A percentile compares a stretch with the other conserved stretches of the same genome.
phyloP scores from a whole-genome alignment of 768 basidiomycete species.

The Phylloporus scabripes region DNA sequence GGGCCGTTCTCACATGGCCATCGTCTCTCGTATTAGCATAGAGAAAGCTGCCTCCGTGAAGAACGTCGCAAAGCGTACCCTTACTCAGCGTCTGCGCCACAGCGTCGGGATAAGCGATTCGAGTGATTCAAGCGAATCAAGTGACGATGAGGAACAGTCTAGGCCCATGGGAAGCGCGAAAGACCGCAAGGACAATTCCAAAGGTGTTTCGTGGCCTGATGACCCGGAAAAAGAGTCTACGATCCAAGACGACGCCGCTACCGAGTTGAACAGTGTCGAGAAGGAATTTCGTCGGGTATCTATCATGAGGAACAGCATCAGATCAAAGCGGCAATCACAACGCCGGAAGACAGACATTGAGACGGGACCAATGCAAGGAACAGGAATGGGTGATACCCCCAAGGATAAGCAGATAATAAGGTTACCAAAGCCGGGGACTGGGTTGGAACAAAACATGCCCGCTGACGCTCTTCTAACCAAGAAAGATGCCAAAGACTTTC shows the following conservation, averaged over 20 bases:
- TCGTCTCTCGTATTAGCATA: slow-evolving; percentile 71
- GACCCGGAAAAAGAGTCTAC: slow-evolving; percentile 31
- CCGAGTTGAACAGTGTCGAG: slow-evolving; percentile 17
- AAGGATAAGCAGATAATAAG: slow-evolving; percentile 26
- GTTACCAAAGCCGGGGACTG: slow-evolving; percentile 33
- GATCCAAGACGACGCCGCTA: slow-evolving; percentile 20
- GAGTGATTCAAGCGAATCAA: slow-evolving; percentile 46
- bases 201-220: slow-evolving; percentile 30
- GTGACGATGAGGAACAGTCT: slow-evolving; percentile 35
- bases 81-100: slow-evolving; percentile 72
- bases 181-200: slow-evolving; percentile 19
- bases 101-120: slow-evolving; percentile 70
- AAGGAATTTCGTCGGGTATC: slow-evolving; percentile 11
- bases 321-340: slow-evolving; percentile 9
- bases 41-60: slow-evolving; percentile 78
- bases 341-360: slow-evolving; percentile 22
- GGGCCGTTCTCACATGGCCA: slow-evolving; percentile 87
- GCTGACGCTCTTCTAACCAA: slow-evolving; percentile 81
- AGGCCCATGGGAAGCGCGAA: slow-evolving; percentile 14
- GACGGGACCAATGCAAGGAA: slow-evolving; percentile 14
- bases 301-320: slow-evolving; percentile 12
- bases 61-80: slow-evolving; percentile 72
- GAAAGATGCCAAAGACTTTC: slow-evolving; percentile 74
- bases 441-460: slow-evolving; percentile 78
- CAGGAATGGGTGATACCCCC: slow-evolving; percentile 11